Conservation (phyloP, 2,329 filamentous ascomycete genomes). For the Colletotrichum costaricense region DNA sequence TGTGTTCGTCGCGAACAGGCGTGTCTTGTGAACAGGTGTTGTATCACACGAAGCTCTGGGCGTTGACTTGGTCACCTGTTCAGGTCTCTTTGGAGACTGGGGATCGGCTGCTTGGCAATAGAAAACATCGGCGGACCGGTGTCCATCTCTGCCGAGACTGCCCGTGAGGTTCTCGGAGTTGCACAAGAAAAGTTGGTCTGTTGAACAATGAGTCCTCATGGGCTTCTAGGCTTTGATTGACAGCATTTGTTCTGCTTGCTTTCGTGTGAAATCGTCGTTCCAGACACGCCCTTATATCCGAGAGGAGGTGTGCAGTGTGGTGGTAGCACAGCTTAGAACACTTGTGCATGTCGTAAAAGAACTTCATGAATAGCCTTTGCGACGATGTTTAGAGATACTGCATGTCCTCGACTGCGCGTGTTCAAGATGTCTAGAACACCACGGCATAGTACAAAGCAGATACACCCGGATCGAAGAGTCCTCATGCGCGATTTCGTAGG, state of each 20-base stretch:
- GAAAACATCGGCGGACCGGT: not conserved
- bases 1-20: too few species aligned
- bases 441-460: not conserved
- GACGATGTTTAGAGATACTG: not conserved
- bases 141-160: not conserved
- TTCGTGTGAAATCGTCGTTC: not conserved
- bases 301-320: too few species aligned
- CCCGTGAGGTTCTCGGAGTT: not conserved
- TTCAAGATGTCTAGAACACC: not conserved
- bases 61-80: not conserved
- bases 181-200: too few species aligned
- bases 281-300: too few species aligned
- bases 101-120: not conserved
- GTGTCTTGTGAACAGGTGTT: not conserved
- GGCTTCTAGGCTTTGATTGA: not conserved
- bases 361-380: not conserved
- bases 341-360: not conserved
- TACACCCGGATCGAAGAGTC: not conserved
- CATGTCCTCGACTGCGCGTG: not conserved
- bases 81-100: rapidly evolving
- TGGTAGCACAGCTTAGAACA: not conserved
- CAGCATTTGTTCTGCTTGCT: not conserved
- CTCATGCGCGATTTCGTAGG: rapidly evolving
- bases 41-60: too few species aligned
- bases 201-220: not conserved